Evolutionary conservation across 2,329 filamentous ascomycete genomes (phyloP).

Genomic region (Aureobasidium pullulans): DNA sequence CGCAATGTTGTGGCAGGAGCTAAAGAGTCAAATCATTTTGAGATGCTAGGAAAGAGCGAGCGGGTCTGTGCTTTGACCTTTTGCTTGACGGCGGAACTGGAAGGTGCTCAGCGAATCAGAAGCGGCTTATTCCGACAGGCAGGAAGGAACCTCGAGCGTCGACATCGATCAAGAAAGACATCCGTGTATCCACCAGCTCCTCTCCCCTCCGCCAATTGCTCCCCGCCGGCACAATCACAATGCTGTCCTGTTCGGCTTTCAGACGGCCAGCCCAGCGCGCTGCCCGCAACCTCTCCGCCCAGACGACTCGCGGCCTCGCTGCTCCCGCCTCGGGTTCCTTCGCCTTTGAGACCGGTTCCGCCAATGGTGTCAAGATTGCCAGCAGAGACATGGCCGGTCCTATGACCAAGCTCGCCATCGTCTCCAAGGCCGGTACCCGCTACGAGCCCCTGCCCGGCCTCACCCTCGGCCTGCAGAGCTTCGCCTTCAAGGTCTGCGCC

Average conservation of each 20-base stretch:
- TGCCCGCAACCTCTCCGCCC: slow-evolving; percentile 51
- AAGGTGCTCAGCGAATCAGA: slow-evolving; percentile 1
- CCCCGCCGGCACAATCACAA: slow-evolving; percentile 29
- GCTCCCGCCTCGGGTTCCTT: slow-evolving; percentile 66
- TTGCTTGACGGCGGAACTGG: neutral
- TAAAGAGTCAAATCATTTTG: neutral
- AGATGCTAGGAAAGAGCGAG: slow-evolving; percentile 1
- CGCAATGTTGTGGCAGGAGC: neutral
- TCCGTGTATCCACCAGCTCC: slow-evolving; percentile 12
- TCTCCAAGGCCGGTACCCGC: slow-evolving; percentile 89
- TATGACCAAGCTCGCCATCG: slow-evolving; percentile 82
- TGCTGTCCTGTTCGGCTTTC: slow-evolving; percentile 62
- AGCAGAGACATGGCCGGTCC: slow-evolving; percentile 82
- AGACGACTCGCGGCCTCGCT: slow-evolving; percentile 56
- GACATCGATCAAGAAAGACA: slow-evolving; percentile 10
- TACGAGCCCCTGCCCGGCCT: slow-evolving; percentile 87
- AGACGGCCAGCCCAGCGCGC: slow-evolving; percentile 57
- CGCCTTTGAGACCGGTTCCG: slow-evolving; percentile 80
- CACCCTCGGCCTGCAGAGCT: slow-evolving; percentile 83
- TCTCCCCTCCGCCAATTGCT: slow-evolving; percentile 18
- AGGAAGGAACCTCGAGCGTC: slow-evolving; percentile 12
- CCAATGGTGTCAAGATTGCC: slow-evolving; percentile 84
- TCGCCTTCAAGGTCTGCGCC: slow-evolving; percentile 82
- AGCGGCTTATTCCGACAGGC: slow-evolving; percentile 10
- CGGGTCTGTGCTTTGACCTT: neutral